Conservation (phyloP, 495 filamentous ascomycete genomes). For the Cetradonia linearis region DNA sequence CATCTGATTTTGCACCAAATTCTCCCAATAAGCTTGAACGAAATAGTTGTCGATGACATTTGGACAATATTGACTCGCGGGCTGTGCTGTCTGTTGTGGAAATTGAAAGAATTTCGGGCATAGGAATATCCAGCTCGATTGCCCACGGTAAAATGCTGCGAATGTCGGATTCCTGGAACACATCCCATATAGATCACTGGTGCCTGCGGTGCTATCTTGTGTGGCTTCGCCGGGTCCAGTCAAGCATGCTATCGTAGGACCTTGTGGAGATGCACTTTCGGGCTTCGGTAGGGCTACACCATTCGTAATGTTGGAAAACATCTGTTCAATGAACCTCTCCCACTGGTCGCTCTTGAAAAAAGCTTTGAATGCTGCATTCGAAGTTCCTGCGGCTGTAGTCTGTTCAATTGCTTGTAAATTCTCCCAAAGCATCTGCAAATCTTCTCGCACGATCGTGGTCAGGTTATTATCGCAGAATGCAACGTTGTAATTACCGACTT, state of each 20-base stretch:
- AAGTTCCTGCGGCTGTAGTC: neutral
- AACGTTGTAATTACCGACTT: neutral
- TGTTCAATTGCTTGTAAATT: neutral
- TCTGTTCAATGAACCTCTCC: neutral
- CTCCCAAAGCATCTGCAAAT: neutral
- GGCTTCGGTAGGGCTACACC: neutral
- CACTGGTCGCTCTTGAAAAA: neutral
- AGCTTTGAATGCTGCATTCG: neutral
- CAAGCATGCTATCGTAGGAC: constrained; percentile 2
- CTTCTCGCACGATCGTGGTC: constrained; percentile 1
- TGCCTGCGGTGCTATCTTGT: neutral
- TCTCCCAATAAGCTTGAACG: neutral
- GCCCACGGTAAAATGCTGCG: neutral
- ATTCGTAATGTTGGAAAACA: neutral
- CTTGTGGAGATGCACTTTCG: no score
- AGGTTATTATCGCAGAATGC: neutral
- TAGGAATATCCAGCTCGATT: constrained; percentile 4
- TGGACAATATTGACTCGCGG: neutral
- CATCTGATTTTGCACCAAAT: constrained; percentile 2
- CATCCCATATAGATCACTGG: neutral
- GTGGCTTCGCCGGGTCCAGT: neutral
- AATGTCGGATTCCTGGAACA: neutral
- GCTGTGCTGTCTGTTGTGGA: neutral
- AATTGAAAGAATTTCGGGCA: neutral
- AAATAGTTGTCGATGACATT: neutral